A percentile compares a stretch with the other conserved stretches of the same genome.
Conservation (phyloP, 2,329 filamentous ascomycete genomes). For the Scedosporium apiospermum region DNA sequence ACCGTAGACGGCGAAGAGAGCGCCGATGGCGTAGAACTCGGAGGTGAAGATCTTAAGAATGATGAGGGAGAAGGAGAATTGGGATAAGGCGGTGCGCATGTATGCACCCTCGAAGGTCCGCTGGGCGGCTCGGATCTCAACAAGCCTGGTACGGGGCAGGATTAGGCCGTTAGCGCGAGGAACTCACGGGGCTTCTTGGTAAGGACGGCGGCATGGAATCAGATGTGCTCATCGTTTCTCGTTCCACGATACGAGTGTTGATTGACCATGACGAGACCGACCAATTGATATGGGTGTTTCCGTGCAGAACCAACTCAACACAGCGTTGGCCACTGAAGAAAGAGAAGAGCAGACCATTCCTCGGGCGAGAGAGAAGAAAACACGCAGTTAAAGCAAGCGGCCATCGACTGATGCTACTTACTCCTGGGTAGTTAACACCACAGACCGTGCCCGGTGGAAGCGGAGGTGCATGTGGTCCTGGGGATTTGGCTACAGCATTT, state of each 20-base stretch:
- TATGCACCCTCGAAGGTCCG: slow-evolving; percentile 97
- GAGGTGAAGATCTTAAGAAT: slow-evolving; percentile 94
- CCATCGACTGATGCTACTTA: slow-evolving; percentile 22
- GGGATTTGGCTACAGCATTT: slow-evolving; percentile 44
- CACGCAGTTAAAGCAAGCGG: not conserved
- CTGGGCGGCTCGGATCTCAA: slow-evolving; percentile 90
- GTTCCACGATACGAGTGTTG: no score
- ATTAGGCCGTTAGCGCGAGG: not conserved
- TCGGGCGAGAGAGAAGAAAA: not conserved
- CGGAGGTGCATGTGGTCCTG: slow-evolving; percentile 70
- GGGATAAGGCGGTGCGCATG: slow-evolving; percentile 84
- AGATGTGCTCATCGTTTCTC: no score
- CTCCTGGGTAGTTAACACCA: slow-evolving; percentile 73
- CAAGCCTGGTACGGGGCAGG: slow-evolving; percentile 42
- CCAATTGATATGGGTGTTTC: no score
- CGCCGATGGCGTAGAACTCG: slow-evolving; percentile 96
- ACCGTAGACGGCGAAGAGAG: slow-evolving; percentile 87
- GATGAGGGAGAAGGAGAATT: slow-evolving; percentile 91
- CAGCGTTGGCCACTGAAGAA: not conserved
- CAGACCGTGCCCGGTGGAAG: slow-evolving; percentile 72
- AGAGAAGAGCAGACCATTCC: not conserved
- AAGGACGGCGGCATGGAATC: no score
- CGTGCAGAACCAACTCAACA: not conserved
- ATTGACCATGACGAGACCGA: no score
- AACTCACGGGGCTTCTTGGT: not conserved